Evolutionary conservation across 2,329 filamentous ascomycete species (phyloP).

Genomic region (Rhexocercosporidium sp.): DNA sequence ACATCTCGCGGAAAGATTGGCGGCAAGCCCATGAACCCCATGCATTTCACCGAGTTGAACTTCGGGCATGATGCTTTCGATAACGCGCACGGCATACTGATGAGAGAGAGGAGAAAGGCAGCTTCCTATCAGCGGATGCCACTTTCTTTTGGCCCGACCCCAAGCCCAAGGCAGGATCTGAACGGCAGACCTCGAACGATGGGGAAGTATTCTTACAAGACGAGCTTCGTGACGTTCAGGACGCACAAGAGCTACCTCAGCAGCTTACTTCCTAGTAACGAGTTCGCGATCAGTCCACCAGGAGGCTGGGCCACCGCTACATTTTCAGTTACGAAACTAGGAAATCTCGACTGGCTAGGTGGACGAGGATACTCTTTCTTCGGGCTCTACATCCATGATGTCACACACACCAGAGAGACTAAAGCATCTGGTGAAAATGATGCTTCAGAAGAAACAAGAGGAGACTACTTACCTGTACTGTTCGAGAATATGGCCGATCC

Average conservation of each 20-base stretch:
- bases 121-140: slow-evolving; percentile 52
- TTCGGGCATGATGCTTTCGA: slow-evolving; percentile 59
- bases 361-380: slow-evolving; percentile 61
- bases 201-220: slow-evolving; percentile 16
- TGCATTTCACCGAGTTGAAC: slow-evolving; percentile 47
- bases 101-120: slow-evolving; percentile 49
- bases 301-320: slow-evolving; percentile 42
- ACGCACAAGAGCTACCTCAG: slow-evolving; percentile 46
- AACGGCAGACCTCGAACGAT: slow-evolving; percentile 14
- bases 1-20: slow-evolving; percentile 33
- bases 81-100: slow-evolving; percentile 49
- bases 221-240: slow-evolving; percentile 47
- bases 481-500: slow-evolving; percentile 63
- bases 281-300: slow-evolving; percentile 39
- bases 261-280: slow-evolving; percentile 44
- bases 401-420: slow-evolving; percentile 50
- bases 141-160: slow-evolving; percentile 41
- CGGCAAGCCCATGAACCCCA: slow-evolving; percentile 48
- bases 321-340: slow-evolving; percentile 49
- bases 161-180: slow-evolving; percentile 30
- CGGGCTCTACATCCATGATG: slow-evolving; percentile 65
- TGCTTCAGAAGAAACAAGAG: slow-evolving; percentile 44
- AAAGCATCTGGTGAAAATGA: background rate
- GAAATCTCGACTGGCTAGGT: slow-evolving; percentile 63
- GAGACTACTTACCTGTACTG: slow-evolving; percentile 57